These are phyloP conservation scores for Thraustotheca clavata DNA, from an alignment of 352 stramenopile species.

Conservation along the genomic window DNA sequence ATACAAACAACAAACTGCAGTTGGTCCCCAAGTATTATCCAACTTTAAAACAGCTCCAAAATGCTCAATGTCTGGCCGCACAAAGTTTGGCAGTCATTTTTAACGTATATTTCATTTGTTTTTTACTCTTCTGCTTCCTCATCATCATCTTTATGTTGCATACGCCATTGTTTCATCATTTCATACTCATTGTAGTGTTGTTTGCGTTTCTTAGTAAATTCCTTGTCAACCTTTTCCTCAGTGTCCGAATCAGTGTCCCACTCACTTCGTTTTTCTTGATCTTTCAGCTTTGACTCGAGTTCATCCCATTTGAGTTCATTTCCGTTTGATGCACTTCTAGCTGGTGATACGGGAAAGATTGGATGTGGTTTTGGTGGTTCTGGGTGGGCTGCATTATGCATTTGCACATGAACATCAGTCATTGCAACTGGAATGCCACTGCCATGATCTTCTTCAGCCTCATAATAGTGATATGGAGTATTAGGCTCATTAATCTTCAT, in stretches of 20 bases:
- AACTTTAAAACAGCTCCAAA: constrained; percentile 53
- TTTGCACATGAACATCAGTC: constrained; percentile 21
- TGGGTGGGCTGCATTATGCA: constrained; percentile 9
- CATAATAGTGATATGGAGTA: constrained; percentile 85
- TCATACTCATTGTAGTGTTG: constrained; percentile 81
- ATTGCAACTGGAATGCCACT: constrained; percentile 21
- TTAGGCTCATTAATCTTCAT: constrained; percentile 93
- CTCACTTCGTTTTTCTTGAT: constrained; percentile 35
- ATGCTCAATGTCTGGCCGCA: constrained; percentile 67
- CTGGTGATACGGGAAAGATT: background rate
- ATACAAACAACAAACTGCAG: constrained; percentile 51
- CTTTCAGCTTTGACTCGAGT: constrained; percentile 52
- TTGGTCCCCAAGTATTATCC: constrained; percentile 58
- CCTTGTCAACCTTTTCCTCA: constrained; percentile 28
- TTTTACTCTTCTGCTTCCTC: constrained; percentile 38
- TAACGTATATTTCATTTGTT: constrained; percentile 26
- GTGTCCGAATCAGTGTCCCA: constrained; percentile 42
- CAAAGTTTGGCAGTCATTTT: constrained; percentile 70
- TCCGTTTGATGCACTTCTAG: constrained; percentile 10
- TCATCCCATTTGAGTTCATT: constrained; percentile 44
- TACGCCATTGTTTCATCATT: constrained; percentile 52
- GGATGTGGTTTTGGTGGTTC: background rate
- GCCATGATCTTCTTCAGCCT: constrained; percentile 24
- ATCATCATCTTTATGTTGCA: constrained; percentile 40
- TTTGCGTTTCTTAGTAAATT: constrained; percentile 66